These are phyloP conservation scores for Xylariomycetidae sp. DNA, from an alignment of 2,329 filamentous ascomycete genomes.

Conservation along the genomic window DNA sequence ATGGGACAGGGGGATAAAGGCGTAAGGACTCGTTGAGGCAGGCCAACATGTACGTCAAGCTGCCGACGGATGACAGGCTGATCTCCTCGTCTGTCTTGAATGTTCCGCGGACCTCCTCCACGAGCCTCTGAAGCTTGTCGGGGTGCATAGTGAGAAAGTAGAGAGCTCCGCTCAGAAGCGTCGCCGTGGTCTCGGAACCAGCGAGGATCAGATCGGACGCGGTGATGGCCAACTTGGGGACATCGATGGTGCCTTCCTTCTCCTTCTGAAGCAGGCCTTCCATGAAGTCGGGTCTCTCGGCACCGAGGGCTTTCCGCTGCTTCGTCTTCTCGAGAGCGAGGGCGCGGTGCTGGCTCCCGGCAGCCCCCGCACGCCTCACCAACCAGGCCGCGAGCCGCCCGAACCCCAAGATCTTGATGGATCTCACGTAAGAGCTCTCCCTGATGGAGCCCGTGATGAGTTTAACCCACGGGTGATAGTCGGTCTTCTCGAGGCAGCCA, in stretches of 20 bases:
- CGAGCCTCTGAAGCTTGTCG: constrained; percentile 26
- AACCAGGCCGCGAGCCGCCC: constrained; percentile 12
- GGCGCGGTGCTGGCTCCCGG: constrained; percentile 16
- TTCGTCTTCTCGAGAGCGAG: constrained; percentile 19
- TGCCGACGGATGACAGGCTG: constrained; percentile 26
- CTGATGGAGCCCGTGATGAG: constrained; percentile 25
- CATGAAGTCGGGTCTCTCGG: constrained; percentile 28
- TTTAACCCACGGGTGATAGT: constrained; percentile 30
- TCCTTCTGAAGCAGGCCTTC: constrained; percentile 25
- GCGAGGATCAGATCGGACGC: constrained; percentile 35
- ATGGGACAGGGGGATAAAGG: constrained; percentile 32
- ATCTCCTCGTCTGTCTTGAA: constrained; percentile 37
- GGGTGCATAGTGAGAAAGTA: constrained; percentile 37
- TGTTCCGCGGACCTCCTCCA: constrained; percentile 32
- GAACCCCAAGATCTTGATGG: constrained; percentile 11
- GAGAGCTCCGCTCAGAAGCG: constrained; percentile 33
- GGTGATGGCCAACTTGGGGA: constrained; percentile 18
- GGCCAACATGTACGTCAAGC: constrained; percentile 36
- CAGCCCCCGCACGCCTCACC: constrained; percentile 7
- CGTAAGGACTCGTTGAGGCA: constrained; percentile 38
- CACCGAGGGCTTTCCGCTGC: constrained; percentile 22
- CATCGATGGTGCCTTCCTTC: constrained; percentile 17
- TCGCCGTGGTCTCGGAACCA: constrained; percentile 48
- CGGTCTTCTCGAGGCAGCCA: constrained; percentile 28
- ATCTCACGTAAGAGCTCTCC: constrained; percentile 10